These are phyloP conservation scores for Ramalina intermedia DNA, from an alignment of 495 filamentous ascomycete genomes.

Conservation along the genomic window DNA sequence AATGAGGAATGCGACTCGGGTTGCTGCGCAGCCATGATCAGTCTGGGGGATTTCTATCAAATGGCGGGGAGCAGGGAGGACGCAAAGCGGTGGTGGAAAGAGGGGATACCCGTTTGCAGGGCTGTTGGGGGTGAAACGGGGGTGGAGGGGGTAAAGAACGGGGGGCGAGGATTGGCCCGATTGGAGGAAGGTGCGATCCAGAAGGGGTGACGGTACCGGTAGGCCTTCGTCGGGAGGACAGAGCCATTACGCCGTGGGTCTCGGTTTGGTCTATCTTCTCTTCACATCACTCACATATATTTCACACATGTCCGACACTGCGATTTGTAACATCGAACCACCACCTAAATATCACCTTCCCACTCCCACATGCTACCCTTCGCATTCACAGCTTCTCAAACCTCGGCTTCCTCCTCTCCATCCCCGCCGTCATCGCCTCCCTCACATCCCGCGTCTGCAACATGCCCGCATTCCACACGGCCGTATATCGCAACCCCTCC, in stretches of 20 bases:
- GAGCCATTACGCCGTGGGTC: too few species aligned
- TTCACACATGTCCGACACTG: too few species aligned
- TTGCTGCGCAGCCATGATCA: conserved; percentile 72
- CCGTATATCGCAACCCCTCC: conserved; percentile 73
- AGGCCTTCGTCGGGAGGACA: too few species aligned
- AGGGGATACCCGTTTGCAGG: conserved; percentile 49
- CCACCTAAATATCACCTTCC: background rate
- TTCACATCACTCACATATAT: too few species aligned
- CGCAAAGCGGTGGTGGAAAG: conserved; percentile 46
- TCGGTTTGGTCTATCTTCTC: too few species aligned
- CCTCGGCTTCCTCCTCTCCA: conserved; percentile 64
- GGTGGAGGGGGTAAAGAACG: conserved; percentile 44
- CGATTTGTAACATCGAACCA: too few species aligned
- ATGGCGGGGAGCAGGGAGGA: conserved; percentile 49
- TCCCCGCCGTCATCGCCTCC: conserved; percentile 55
- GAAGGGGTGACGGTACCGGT: too few species aligned
- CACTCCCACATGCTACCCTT: background rate
- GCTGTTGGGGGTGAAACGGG: conserved; percentile 52
- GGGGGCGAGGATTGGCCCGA: conserved; percentile 41
- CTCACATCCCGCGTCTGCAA: conserved; percentile 70
- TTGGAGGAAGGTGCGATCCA: conserved; percentile 16
- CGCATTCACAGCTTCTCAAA: conserved; percentile 66
- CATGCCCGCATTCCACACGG: conserved; percentile 72
- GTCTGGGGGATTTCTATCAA: conserved; percentile 69
- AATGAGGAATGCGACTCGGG: conserved; percentile 74